A percentile compares a stretch with the other conserved stretches of the same genome.
Conservation (phyloP, 169 alveolate species). For the Babesia ovis region DNA sequence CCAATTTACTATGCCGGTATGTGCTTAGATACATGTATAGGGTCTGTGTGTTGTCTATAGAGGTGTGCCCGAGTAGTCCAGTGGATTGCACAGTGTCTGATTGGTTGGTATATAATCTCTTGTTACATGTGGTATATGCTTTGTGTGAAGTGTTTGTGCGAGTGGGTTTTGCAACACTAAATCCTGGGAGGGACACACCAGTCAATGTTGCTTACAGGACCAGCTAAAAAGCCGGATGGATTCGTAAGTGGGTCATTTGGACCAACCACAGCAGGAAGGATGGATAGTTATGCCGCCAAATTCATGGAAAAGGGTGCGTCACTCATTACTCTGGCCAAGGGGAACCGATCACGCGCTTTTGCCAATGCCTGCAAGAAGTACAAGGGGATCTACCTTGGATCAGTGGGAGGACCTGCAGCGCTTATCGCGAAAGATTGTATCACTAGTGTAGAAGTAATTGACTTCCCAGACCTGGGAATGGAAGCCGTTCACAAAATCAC, state of each 20-base stretch:
- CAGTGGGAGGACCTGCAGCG: slow-evolving; percentile 90
- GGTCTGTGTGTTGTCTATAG: no score
- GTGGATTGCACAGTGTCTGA: no score
- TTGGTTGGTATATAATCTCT: no score
- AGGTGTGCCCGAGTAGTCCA: no score
- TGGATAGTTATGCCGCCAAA: slow-evolving; percentile 83
- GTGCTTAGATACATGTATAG: slow-evolving; percentile 17
- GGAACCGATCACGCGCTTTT: slow-evolving; percentile 80
- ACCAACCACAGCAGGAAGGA: slow-evolving; percentile 89
- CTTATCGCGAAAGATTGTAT: slow-evolving; percentile 82
- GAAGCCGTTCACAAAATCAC: slow-evolving; percentile 86
- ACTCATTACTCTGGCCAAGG: slow-evolving; percentile 83
- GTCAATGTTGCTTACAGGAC: slow-evolving; percentile 60
- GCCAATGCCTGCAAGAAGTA: slow-evolving; percentile 81
- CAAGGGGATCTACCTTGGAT: slow-evolving; percentile 85
- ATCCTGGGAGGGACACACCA: no score
- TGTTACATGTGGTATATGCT: no score
- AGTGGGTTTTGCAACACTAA: no score
- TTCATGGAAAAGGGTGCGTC: slow-evolving; percentile 82
- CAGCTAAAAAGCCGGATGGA: slow-evolving; percentile 87
- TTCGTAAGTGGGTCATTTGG: slow-evolving; percentile 87
- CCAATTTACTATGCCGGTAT: slow-evolving; percentile 87
- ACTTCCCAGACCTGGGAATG: slow-evolving; percentile 79
- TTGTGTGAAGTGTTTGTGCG: no score
- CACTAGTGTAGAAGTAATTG: slow-evolving; percentile 77